Percentiles rank a stretch among this genome's conserved stretches.
These are phyloP conservation scores for Jimgerdemannia flammicorona DNA, from an alignment of 192 early-diverging fungal species.

Conservation along the genomic window DNA sequence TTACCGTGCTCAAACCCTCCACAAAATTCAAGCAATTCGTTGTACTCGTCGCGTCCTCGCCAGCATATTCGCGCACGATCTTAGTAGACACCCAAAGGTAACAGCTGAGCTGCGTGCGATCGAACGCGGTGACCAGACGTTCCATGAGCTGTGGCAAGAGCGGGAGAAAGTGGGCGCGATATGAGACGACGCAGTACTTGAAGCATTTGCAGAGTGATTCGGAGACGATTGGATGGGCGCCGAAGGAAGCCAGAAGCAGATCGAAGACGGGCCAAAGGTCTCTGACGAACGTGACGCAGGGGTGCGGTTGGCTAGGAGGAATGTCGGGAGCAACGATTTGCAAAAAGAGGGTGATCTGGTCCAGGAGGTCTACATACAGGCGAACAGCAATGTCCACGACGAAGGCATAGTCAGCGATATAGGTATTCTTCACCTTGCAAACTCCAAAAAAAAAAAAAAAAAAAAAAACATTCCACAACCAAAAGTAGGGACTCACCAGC, in stretches of 20 bases:
- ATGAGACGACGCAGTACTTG: slow-evolving; percentile 53
- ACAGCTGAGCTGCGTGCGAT: slow-evolving; percentile 55
- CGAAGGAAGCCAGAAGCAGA: slow-evolving; percentile 47
- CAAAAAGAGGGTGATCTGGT: slow-evolving; percentile 62
- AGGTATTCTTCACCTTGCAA: neutral
- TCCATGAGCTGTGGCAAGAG: slow-evolving; percentile 57
- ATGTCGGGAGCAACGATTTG: slow-evolving; percentile 48
- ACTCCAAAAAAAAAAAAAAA: neutral
- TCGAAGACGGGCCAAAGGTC: slow-evolving; percentile 76
- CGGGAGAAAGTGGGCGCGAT: slow-evolving; percentile 47
- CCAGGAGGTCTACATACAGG: slow-evolving; percentile 34
- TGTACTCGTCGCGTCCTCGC: slow-evolving; percentile 42
- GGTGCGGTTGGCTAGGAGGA: slow-evolving; percentile 47
- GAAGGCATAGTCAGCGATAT: neutral
- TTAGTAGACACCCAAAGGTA: slow-evolving; percentile 81
- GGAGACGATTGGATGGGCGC: slow-evolving; percentile 38
- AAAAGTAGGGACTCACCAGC: slow-evolving; percentile 37
- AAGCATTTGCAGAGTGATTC: slow-evolving; percentile 54
- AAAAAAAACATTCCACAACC: no score
- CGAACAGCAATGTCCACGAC: neutral
- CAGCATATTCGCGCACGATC: slow-evolving; percentile 61
- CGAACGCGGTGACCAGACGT: slow-evolving; percentile 62
- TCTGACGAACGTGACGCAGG: slow-evolving; percentile 59
- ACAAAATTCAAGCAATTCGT: slow-evolving; percentile 53
- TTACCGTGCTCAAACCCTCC: slow-evolving; percentile 58